Conservation (phyloP, 164 flowering plant genomes). For the Magnolia officinalis region DNA sequence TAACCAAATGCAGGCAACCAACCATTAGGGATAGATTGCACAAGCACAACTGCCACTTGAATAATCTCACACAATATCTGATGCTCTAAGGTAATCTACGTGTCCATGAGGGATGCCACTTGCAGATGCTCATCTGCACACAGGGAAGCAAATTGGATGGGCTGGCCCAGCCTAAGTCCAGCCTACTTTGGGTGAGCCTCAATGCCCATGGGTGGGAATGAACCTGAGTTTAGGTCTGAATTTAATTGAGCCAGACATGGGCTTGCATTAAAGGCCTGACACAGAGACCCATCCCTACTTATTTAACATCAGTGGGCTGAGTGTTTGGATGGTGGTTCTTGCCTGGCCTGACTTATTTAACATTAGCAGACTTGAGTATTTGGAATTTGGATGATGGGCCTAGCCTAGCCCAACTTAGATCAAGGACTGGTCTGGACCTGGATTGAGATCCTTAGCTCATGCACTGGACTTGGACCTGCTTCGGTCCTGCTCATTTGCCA, state of each 20-base stretch:
- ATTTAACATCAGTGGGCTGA: neutral
- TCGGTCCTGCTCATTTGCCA: too few species aligned
- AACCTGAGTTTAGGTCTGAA: too few species aligned
- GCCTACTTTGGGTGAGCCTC: too few species aligned
- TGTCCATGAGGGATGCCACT: neutral
- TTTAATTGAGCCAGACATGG: neutral
- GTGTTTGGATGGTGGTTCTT: neutral
- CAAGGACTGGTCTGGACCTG: neutral
- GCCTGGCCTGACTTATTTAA: neutral
- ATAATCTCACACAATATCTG: neutral
- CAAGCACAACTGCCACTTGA: neutral
- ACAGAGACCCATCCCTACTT: neutral
- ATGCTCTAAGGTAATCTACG: neutral
- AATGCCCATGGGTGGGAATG: too few species aligned
- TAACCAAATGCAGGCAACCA: neutral
- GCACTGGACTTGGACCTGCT: too few species aligned
- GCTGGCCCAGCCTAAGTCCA: too few species aligned
- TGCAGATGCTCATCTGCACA: neutral
- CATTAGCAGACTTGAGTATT: neutral
- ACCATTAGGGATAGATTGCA: slow-evolving; percentile 1
- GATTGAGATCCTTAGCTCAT: neutral
- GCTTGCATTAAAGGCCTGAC: neutral
- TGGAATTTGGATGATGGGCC: neutral
- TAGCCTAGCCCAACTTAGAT: neutral
- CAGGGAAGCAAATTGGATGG: neutral